Percentiles rank a stretch among this genome's conserved stretches.
These are phyloP conservation scores for Friedmanniomyces simplex DNA, from an alignment of 495 filamentous ascomycete genomes.

Conservation along the genomic window DNA sequence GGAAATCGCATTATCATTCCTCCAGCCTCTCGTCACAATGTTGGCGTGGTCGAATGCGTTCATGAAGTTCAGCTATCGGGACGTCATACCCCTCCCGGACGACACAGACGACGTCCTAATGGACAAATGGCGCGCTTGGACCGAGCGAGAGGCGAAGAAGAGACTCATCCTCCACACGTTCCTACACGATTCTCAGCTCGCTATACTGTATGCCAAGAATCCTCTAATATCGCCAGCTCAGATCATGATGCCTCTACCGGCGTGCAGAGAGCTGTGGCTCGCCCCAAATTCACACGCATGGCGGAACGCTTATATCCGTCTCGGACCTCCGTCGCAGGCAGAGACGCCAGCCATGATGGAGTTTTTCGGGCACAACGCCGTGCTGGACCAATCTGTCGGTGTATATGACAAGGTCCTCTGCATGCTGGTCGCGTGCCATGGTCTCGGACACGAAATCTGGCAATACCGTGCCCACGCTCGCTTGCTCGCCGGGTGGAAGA, in stretches of 20 bases:
- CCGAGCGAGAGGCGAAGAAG: conserved; percentile 19
- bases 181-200: conserved; percentile 45
- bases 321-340: background rate
- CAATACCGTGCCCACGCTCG: background rate
- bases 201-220: conserved; percentile 45
- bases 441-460: conserved; percentile 12
- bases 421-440: conserved; percentile 5
- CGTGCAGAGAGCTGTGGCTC: conserved; percentile 43
- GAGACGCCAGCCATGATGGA: conserved; percentile 1
- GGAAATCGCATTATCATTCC: conserved; percentile 53
- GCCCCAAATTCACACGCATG: conserved; percentile 45
- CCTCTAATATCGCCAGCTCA: conserved; percentile 53
- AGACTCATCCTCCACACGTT: conserved; percentile 48
- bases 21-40: conserved; percentile 41
- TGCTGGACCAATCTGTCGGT: background rate
- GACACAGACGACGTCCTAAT: conserved; percentile 41
- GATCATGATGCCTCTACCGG: conserved; percentile 46
- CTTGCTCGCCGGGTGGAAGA: background rate
- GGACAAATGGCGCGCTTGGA: conserved; percentile 49
- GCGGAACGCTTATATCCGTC: conserved; percentile 38
- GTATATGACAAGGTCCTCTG: conserved; percentile 3
- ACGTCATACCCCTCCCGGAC: conserved; percentile 18
- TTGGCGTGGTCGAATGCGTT: conserved; percentile 18
- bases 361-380: conserved; percentile 2
- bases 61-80: background rate